Base-by-base conservation (phyloP, 2,329 filamentous ascomycete species). In the Neofusicoccum sp. region DNA sequence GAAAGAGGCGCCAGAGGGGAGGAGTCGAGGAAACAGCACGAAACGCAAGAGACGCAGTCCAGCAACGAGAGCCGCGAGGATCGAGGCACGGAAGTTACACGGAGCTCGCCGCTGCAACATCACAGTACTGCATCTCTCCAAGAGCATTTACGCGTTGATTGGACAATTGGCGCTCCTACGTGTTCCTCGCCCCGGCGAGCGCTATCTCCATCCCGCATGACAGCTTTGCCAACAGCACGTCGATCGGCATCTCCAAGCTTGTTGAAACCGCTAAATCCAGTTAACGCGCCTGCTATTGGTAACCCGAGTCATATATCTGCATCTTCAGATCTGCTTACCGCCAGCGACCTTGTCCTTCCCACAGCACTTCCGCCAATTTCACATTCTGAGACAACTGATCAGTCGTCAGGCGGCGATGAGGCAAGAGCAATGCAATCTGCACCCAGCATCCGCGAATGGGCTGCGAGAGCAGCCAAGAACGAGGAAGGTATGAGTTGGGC, bases 401-500 rank as follows among this genome's bases (percentile, higher is more conserved):
- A 31, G 45, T 11, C 14, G 6, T n/a, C n/a, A n/a, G n/a, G 22
- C 14, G 31, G 12, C 4, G 41, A 31, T 5, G 28, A 56, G 16
- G 6, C 16, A 56, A 36, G 44, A 16, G 11, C 2, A 12, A n/a
- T 12, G 8, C 29, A 29, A 4, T 12, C 39, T 5, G 28, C 48
- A 45, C 59, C n/a, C 2, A 54, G 29, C 39, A 62, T 62, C 9
- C 36, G 47, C n/a, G 39, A 54, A 44, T 62, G 59, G 59, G 48
- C 59, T n/a, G 43, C 14, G 1, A 45, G 31, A 28, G 61, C 61
- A 16, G 61, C 61, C 7, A 48, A 14, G 33, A 36, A 47, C 8
- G 37, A 22, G 66, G 29, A 73, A 69, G 60, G 79, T 75, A 29
- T 84, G 16, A 73, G 70, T 8, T 77, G 74, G 66, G 75, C 76